Percentiles rank a stretch among this genome's conserved stretches.
phyloP scores from a whole-genome alignment of 768 basidiomycete genomes.

The Mycena alexandri region DNA sequence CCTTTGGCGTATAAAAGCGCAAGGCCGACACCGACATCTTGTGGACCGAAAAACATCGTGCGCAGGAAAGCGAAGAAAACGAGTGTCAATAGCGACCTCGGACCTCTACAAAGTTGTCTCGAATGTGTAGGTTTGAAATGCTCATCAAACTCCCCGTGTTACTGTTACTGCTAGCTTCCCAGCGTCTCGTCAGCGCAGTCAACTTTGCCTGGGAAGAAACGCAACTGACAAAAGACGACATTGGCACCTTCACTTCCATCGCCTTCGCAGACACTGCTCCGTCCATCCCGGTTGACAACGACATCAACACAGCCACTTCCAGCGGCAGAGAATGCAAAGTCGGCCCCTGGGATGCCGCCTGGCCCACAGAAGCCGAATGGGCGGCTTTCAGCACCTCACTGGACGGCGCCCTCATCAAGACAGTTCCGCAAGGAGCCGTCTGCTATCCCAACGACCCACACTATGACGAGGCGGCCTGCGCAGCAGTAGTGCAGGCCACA shows the following conservation, averaged over 20 bases:
- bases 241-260: conserved; percentile 3
- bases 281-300: conserved; percentile 8
- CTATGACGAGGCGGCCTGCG: conserved; percentile 6
- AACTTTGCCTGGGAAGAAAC: conserved; percentile 16
- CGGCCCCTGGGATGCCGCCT: conserved; percentile 12
- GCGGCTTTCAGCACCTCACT: conserved; percentile 3
- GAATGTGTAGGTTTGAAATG: conserved; percentile 12
- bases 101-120: conserved; percentile 12
- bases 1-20: conserved; percentile 3
- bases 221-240: conserved; percentile 16
- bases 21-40: conserved; percentile 4
- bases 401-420: conserved; percentile 2
- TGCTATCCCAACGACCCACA: conserved; percentile 8
- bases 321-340: conserved; percentile 6
- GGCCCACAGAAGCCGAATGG: conserved; percentile 9
- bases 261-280: conserved; percentile 3
- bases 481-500: conserved; percentile 9
- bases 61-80: conserved; percentile 15
- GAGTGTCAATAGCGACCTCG: conserved; percentile 7
- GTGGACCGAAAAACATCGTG: conserved; percentile 14
- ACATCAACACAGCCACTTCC: background rate
- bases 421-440: conserved; percentile 4
- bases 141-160: conserved; percentile 14
- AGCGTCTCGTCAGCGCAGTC: conserved; percentile 6
- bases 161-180: conserved; percentile 9